These are phyloP conservation scores for Artemisia princeps DNA, from an alignment of 140 eudicot genomes.

Conservation along the genomic window DNA sequence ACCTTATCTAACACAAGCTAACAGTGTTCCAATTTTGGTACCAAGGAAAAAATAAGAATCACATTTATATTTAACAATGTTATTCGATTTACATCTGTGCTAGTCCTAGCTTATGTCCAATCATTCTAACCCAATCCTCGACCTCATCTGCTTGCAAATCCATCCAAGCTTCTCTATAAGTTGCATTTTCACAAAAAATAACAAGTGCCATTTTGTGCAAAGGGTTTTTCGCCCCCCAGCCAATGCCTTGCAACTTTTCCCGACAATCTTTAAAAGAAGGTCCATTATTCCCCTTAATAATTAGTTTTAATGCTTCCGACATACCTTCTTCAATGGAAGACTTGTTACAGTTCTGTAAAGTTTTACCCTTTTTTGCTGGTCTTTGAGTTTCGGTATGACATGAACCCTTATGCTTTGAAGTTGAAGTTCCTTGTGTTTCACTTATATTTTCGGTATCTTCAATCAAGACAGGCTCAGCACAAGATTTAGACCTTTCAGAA, in stretches of 20 bases:
- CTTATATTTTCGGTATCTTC: conserved; percentile 6
- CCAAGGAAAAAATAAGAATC: not conserved
- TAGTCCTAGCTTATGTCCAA: conserved; percentile 22
- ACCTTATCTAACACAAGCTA: too few species aligned
- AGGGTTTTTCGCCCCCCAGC: conserved; percentile 21
- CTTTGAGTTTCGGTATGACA: conserved; percentile 11
- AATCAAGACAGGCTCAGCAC: not conserved
- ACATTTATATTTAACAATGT: not conserved
- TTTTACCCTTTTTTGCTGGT: conserved; percentile 21
- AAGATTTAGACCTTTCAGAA: not conserved
- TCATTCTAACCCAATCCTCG: conserved; percentile 26
- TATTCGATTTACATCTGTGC: not conserved
- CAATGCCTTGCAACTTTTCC: conserved; percentile 13
- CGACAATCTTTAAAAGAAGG: conserved; percentile 23
- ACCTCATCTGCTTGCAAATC: conserved; percentile 20
- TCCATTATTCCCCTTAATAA: not conserved
- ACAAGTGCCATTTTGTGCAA: conserved; percentile 26
- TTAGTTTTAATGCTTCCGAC: conserved; percentile 4
- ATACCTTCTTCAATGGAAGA: conserved; percentile 14
- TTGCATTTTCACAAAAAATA: conserved; percentile 24
- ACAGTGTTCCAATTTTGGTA: not conserved
- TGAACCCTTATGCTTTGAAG: conserved; percentile 13
- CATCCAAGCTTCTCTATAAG: conserved; percentile 29
- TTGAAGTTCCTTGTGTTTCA: conserved; percentile 17
- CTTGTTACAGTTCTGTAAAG: not conserved